Evolutionary conservation across 1,284 basidiomycete genomes (phyloP), one percentile per base, ranked within the genome.

Genomic region (Ganoderma boninense): DNA sequence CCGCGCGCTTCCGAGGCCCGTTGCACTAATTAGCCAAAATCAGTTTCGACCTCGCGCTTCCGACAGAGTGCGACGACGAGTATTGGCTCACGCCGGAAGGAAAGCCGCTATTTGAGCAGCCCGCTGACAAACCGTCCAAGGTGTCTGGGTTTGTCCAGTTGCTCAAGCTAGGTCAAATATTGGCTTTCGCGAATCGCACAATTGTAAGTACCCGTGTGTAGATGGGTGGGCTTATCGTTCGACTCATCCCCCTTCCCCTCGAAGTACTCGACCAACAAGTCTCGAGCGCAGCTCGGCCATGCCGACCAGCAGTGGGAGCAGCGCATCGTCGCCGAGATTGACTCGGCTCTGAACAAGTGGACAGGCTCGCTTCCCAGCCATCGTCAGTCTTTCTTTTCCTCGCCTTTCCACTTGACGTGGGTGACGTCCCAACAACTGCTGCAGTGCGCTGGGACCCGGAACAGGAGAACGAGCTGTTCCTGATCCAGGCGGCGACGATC

Each of bases 401-500:
- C n/a, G n/a, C n/a, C n/a, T n/a, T n/a, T n/a, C n/a, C n/a, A n/a
- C n/a, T n/a, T n/a, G n/a, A n/a, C n/a, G n/a, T n/a, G n/a, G n/a
- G n/a, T n/a, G n/a, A n/a, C n/a, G n/a, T n/a, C n/a, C n/a, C n/a
- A n/a, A n/a, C n/a, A n/a, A n/a, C 7, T 20, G 16, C 16, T 43
- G 46, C 52, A 67, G 69, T 73, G 13, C 69, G 70, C 18, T 75
- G 72, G 94, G 91, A 96, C 76, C 91, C 93, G 0, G 84, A 87
- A 44, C 86, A 89, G 35, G 84, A 89, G 73, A 82, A 92, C 70
- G 66, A 67, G 0, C 72, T 80, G 1, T 90, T 91, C 74, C 92
- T 95, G 79, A 84, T 89, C 70, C 94, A 95, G 80, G 92, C 92
- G 0, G 91, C 89, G 0, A 74, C 82, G 16, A 84, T 96, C 2